Conservation (phyloP, 2,329 filamentous ascomycete genomes). For the Claviceps spartinae region DNA sequence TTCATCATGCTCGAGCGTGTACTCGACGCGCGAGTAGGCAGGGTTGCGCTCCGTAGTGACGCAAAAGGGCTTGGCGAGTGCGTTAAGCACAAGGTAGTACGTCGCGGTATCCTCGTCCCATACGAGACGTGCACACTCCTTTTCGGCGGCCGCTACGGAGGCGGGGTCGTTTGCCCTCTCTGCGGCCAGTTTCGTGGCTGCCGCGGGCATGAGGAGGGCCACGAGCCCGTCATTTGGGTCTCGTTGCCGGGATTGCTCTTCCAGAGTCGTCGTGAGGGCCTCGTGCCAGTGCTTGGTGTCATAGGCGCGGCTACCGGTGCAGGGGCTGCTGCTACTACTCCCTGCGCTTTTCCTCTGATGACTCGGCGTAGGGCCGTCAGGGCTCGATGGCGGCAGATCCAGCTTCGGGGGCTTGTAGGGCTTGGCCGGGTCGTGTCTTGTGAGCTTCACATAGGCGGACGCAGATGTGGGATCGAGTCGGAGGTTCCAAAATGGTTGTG, state of each 20-base stretch:
- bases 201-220: slow-evolving; percentile 53
- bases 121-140: slow-evolving; percentile 57
- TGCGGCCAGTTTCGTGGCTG: slow-evolving; percentile 48
- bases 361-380: slow-evolving; percentile 6
- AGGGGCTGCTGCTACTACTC: slow-evolving; percentile 11
- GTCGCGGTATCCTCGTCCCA: slow-evolving; percentile 50
- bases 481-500: slow-evolving; percentile 55
- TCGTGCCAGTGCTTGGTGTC: slow-evolving; percentile 41
- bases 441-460: slow-evolving; percentile 46
- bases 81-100: slow-evolving; percentile 51
- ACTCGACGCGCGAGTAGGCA: slow-evolving; percentile 47
- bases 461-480: slow-evolving; percentile 49
- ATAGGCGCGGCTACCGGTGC: slow-evolving; percentile 3
- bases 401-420: slow-evolving; percentile 32
- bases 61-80: slow-evolving; percentile 49
- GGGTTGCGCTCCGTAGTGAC: slow-evolving; percentile 44
- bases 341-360: slow-evolving; percentile 10
- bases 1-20: slow-evolving; percentile 52
- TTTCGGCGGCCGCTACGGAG: slow-evolving; percentile 48
- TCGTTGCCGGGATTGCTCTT: slow-evolving; percentile 38
- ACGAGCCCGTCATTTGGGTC: slow-evolving; percentile 50
- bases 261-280: slow-evolving; percentile 43
- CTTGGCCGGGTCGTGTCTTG: slow-evolving; percentile 46
- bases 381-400: slow-evolving; percentile 7
- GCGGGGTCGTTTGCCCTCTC: slow-evolving; percentile 45